These are phyloP conservation scores for Aspergillus piperis DNA, from an alignment of 2,329 filamentous ascomycete genomes.

Conservation along the genomic window DNA sequence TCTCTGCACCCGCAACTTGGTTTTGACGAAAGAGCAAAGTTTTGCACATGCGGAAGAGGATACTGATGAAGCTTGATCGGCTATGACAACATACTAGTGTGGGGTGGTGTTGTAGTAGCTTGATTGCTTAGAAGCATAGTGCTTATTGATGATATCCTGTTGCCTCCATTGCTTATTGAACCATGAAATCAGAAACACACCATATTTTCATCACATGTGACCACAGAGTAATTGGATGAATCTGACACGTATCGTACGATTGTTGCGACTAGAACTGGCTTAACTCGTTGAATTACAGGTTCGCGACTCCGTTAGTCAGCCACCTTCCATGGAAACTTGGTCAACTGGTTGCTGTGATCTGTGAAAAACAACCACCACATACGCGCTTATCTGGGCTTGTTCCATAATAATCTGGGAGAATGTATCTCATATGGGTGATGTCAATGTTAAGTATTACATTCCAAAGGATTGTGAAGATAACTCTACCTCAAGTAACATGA, in stretches of 20 bases:
- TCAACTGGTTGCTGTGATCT: background rate
- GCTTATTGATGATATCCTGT: background rate
- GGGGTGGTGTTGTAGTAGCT: background rate
- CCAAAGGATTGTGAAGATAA: background rate
- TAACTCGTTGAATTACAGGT: too few species aligned
- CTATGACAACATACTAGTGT: too few species aligned
- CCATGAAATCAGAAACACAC: too few species aligned
- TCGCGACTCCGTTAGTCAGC: background rate
- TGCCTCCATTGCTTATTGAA: background rate
- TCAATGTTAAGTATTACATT: too few species aligned
- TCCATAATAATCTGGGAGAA: too few species aligned
- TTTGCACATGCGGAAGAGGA: conserved; percentile 41
- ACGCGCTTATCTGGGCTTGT: background rate
- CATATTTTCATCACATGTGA: too few species aligned
- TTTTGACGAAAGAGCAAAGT: conserved; percentile 49
- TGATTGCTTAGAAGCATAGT: background rate
- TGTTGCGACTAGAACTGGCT: too few species aligned
- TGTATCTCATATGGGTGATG: too few species aligned
- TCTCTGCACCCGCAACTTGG: conserved; percentile 49
- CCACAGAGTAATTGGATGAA: too few species aligned
- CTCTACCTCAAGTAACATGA: background rate
- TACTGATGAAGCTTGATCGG: background rate
- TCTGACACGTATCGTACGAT: too few species aligned
- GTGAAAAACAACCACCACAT: background rate
- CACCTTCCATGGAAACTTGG: background rate